Evolutionary conservation across 2,329 filamentous ascomycete genomes (phyloP), one percentile per base, ranked within the genome.

Genomic region (Colletotrichum abscissum): DNA sequence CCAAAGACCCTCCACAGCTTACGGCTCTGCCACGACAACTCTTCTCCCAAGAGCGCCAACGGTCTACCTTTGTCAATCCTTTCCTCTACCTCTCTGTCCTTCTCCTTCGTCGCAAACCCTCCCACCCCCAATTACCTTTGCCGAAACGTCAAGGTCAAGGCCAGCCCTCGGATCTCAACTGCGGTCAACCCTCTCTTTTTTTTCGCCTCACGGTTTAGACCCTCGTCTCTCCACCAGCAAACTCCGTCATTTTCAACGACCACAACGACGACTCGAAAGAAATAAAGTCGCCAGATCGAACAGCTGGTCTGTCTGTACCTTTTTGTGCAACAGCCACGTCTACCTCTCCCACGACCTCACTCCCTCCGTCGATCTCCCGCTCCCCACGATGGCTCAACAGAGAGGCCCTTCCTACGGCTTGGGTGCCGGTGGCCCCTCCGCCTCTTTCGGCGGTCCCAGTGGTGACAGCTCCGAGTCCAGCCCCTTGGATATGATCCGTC

Each of bases 401-500:
- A 73, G 74, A 73, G 74, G 74, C 46, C 73, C 73, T 49, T 75
- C 73, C 35, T 75, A 75, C 60, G 74, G 74, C 69, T 52, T 75
- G 49, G 73, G 74, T 33, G 73, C 70, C 69, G 74, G 74, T n/a
- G 72, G 68, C 22, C 66, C 74, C 35, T 64, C 74, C 52, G 42
- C 42, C 42, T 67, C 74, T 16, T 75, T 75, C n/a, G 74, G 73
- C 64, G 73, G 65, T 22, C 52, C 73, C 52, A 73, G 57, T 68
- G 56, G 30, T 16, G 74, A 75, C 24, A 66, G 54, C 54, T 52
- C 58, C 38, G 92, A 95, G 79, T 90, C 92, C 62, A 94, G 91
- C 83, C 92, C 93, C 71, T 90, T 99, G 78, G 97, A 98, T 83
- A 90, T 94, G 79, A 95, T 99, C 81, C 90, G 97, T 76, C 91